Evolutionary conservation across 768 basidiomycete genomes (phyloP).

Genomic region (Amanita fuliginea): DNA sequence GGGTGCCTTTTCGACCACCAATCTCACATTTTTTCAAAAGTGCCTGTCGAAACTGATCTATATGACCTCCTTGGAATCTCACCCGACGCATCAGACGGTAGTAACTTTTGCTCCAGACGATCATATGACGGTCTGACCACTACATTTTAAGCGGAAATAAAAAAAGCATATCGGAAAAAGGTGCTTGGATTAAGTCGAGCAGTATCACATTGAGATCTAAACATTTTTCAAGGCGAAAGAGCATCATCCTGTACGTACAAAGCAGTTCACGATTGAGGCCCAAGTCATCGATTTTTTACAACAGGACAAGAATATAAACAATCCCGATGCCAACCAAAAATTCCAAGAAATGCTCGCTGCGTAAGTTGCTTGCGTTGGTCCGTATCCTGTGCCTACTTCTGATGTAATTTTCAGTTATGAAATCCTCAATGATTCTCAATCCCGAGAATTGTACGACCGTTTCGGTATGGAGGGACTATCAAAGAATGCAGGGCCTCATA

Average conservation of each 20-base stretch:
- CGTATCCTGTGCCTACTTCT: neutral
- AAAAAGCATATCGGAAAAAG: constrained; percentile 91
- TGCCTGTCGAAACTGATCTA: constrained; percentile 68
- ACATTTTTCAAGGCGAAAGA: constrained; percentile 56
- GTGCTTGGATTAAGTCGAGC: constrained; percentile 27
- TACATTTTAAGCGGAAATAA: constrained; percentile 59
- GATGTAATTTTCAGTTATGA: constrained; percentile 50
- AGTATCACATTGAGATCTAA: constrained; percentile 11
- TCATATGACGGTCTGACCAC: constrained; percentile 9
- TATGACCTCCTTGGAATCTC: constrained; percentile 80
- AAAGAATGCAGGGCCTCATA: constrained; percentile 35
- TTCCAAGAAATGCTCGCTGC: constrained; percentile 89
- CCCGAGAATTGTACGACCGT: constrained; percentile 61
- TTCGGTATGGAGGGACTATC: constrained; percentile 62
- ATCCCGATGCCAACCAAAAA: constrained; percentile 70
- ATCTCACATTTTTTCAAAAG: constrained; percentile 19
- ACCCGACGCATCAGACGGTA: constrained; percentile 63
- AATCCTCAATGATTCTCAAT: constrained; percentile 60
- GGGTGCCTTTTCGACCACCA: neutral
- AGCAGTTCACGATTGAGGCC: neutral
- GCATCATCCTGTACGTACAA: constrained; percentile 62
- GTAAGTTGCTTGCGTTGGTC: constrained; percentile 28
- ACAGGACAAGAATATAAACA: constrained; percentile 86
- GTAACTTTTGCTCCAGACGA: constrained; percentile 1
- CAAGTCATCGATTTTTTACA: constrained; percentile 1